A percentile compares a stretch with the other conserved stretches of the same genome.
Evolutionary conservation across 2,329 filamentous ascomycete species (phyloP).

Genomic region (Alternaria triticina): DNA sequence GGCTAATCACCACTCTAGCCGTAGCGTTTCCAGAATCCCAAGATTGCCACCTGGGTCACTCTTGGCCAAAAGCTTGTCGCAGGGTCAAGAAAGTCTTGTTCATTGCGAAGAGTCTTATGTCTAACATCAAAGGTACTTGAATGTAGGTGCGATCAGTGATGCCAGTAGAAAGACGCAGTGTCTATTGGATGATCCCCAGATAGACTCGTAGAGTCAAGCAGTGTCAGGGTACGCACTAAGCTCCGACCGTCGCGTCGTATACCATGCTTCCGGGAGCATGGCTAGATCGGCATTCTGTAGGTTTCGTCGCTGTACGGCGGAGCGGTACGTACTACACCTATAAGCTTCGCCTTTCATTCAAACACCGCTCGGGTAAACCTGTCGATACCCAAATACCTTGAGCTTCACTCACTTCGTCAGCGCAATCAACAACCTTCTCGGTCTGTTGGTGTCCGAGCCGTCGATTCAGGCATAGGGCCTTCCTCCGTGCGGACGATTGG

Average conservation of each 20-base stretch:
- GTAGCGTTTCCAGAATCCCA: not conserved
- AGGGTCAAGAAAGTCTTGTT: constrained; percentile 7
- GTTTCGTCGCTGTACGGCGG: not conserved
- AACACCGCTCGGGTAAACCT: not conserved
- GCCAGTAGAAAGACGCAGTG: not conserved
- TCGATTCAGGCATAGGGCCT: not conserved
- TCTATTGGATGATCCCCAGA: not conserved
- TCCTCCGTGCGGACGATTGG: not conserved
- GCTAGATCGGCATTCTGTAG: not conserved
- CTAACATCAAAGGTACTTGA: not conserved
- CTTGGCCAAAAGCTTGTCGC: constrained; percentile 11
- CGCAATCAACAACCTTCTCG: not conserved
- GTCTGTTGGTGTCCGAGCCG: not conserved
- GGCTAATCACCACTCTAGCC: constrained; percentile 3
- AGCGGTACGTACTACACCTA: not conserved
- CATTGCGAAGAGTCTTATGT: not conserved
- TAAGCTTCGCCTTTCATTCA: not conserved
- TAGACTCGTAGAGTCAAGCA: not conserved
- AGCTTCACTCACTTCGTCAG: not conserved
- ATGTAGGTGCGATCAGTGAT: not conserved
- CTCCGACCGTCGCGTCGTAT: not conserved
- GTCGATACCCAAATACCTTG: not conserved
- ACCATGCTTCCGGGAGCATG: not conserved
- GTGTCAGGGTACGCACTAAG: not conserved
- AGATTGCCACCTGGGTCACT: not conserved